These are phyloP conservation scores for Aspergillus sp. DNA, from an alignment of 2,329 filamentous ascomycete species.

Conservation along the genomic window DNA sequence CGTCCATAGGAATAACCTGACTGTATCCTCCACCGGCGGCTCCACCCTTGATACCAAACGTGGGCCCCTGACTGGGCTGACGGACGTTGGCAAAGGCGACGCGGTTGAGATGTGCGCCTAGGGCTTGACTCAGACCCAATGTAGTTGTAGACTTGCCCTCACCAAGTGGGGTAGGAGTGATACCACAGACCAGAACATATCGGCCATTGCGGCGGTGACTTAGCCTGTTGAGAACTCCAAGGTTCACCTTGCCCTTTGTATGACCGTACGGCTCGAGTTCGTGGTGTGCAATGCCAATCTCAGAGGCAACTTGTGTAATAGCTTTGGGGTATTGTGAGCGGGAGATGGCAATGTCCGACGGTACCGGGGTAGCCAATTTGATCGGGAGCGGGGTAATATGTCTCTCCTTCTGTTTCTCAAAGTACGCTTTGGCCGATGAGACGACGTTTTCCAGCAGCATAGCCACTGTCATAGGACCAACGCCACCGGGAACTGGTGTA, in stretches of 20 bases:
- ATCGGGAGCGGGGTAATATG: slow-evolving; percentile 80
- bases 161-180: slow-evolving; percentile 92
- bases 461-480: slow-evolving; percentile 97
- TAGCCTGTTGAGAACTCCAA: slow-evolving; percentile 77
- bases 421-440: slow-evolving; percentile 76
- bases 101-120: slow-evolving; percentile 83
- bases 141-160: slow-evolving; percentile 99
- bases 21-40: slow-evolving; percentile 97
- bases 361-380: slow-evolving; percentile 75
- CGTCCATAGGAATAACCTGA: slow-evolving; percentile 99
- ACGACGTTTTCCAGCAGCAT: slow-evolving; percentile 98
- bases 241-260: slow-evolving; percentile 93
- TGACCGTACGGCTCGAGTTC: slow-evolving; percentile 94
- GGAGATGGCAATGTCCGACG: slow-evolving; percentile 94
- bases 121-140: slow-evolving; percentile 88
- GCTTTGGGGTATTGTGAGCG: slow-evolving; percentile 87
- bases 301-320: slow-evolving; percentile 78
- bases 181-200: slow-evolving; percentile 91
- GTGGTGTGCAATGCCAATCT: slow-evolving; percentile 82
- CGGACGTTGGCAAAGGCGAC: slow-evolving; percentile 95
- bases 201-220: slow-evolving; percentile 84
- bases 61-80: slow-evolving; percentile 94
- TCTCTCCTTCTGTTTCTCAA: slow-evolving; percentile 78
- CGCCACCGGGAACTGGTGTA: slow-evolving; percentile 93
- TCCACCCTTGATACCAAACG: slow-evolving; percentile 98